These are phyloP conservation scores for Albizia julibrissin DNA, from an alignment of 306 rosid species.

Conservation along the genomic window DNA sequence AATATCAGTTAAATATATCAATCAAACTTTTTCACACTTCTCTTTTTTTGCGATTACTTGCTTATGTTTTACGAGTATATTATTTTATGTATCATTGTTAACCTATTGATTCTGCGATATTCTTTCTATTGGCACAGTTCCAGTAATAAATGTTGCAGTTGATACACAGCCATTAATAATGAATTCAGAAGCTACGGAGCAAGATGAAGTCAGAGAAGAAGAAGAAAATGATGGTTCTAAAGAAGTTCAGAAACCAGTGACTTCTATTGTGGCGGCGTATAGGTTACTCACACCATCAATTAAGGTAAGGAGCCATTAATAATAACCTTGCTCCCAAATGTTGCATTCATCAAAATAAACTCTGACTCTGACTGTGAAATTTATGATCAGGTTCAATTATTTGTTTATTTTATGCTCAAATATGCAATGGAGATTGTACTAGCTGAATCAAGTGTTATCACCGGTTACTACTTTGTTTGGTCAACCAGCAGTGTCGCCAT, in stretches of 20 bases:
- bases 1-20: neutral
- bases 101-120: slow-evolving; percentile 1
- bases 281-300: slow-evolving; percentile 87
- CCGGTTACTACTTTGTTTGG: slow-evolving; percentile 85
- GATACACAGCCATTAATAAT: slow-evolving; percentile 63
- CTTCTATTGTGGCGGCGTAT: slow-evolving; percentile 68
- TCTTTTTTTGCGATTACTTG: neutral
- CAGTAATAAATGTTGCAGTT: slow-evolving; percentile 49
- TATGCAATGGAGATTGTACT: slow-evolving; percentile 88
- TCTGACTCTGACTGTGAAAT: neutral
- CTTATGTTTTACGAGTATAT: neutral
- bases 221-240: slow-evolving; percentile 55
- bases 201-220: slow-evolving; percentile 48
- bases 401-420: slow-evolving; percentile 78
- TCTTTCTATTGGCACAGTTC: slow-evolving; percentile 39
- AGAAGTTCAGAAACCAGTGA: slow-evolving; percentile 61
- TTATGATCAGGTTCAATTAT: slow-evolving; percentile 69
- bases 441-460: slow-evolving; percentile 96
- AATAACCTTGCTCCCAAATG: neutral
- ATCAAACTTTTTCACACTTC: neutral
- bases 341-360: slow-evolving; percentile 9
- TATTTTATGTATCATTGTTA: neutral
- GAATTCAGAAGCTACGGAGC: slow-evolving; percentile 47
- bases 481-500: slow-evolving; percentile 84
- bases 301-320: slow-evolving; percentile 44